Evolutionary conservation across 352 stramenopile species (phyloP).

Genomic region (Pythium dissimile): DNA sequence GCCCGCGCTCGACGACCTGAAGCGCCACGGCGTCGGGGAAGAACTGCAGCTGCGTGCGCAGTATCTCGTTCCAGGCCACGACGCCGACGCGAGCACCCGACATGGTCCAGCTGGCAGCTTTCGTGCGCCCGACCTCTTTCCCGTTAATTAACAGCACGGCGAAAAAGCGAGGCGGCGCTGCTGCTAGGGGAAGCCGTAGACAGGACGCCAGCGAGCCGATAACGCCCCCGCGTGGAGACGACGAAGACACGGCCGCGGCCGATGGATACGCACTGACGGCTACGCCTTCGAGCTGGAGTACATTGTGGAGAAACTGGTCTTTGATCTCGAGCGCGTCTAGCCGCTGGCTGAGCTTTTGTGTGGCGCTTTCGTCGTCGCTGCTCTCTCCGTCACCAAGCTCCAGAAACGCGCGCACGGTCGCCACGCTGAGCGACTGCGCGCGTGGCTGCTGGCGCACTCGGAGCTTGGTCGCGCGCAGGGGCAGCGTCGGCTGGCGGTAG

Average conservation of each 20-base stretch:
- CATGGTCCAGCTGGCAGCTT: constrained; percentile 13
- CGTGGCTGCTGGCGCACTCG: constrained; percentile 22
- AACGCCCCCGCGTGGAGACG: too few relatives aligned
- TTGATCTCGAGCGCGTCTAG: constrained; percentile 33
- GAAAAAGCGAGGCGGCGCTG: constrained; percentile 7
- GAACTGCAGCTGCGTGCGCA: constrained; percentile 42
- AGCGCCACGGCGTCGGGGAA: constrained; percentile 48
- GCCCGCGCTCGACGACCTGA: constrained; percentile 44
- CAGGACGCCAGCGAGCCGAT: too few relatives aligned
- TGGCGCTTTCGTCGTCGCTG: background rate
- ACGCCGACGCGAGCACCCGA: constrained; percentile 25
- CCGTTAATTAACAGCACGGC: constrained; percentile 27
- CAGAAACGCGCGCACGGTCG: constrained; percentile 34
- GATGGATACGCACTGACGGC: too few relatives aligned
- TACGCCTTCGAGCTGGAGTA: constrained; percentile 22
- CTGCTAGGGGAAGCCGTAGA: too few relatives aligned
- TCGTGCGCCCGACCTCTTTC: constrained; percentile 23
- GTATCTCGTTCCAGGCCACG: constrained; percentile 40
- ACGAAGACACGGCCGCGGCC: too few relatives aligned
- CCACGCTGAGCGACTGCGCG: constrained; percentile 31
- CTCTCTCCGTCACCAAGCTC: constrained; percentile 24
- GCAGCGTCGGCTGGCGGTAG: constrained; percentile 13
- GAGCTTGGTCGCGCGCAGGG: constrained; percentile 2
- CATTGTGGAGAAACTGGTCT: constrained; percentile 28
- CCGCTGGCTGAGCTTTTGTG: constrained; percentile 21